These are phyloP conservation scores for Tolypocladium sp. DNA, from an alignment of 2,329 filamentous ascomycete genomes.

Conservation along the genomic window DNA sequence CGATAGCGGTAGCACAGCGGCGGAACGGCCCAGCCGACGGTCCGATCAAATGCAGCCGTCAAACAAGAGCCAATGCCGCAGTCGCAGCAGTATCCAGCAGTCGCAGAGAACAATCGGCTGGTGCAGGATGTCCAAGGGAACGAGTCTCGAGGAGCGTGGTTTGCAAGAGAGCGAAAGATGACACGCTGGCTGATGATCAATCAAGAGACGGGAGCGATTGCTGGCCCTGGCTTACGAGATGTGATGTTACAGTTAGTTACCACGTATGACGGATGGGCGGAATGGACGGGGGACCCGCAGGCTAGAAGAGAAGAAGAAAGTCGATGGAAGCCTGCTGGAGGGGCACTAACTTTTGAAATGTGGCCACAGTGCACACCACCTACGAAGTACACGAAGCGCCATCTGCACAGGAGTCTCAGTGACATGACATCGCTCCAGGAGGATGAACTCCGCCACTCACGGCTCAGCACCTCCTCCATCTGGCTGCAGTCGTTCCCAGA, in stretches of 20 bases:
- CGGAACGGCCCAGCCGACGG: not conserved
- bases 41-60: not conserved
- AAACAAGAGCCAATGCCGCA: not conserved
- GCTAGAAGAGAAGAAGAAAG: not conserved
- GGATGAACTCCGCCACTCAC: not conserved
- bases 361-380: not conserved
- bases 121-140: not conserved
- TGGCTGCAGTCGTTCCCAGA: not conserved
- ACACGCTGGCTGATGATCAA: conserved; percentile 12
- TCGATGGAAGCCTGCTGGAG: not conserved
- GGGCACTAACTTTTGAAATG: not conserved
- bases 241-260: not conserved
- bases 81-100: not conserved
- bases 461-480: not conserved
- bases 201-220: not conserved
- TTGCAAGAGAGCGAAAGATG: conserved; percentile 6
- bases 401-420: not conserved
- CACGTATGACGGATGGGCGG: not conserved
- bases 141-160: not conserved
- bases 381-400: too few relatives aligned
- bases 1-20: not conserved
- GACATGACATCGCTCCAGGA: not conserved
- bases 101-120: not conserved
- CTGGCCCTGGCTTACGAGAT: not conserved
- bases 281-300: not conserved